phyloP scores from a whole-genome alignment of 495 filamentous ascomycete genomes.

The Talaromyces proteolyticus region DNA sequence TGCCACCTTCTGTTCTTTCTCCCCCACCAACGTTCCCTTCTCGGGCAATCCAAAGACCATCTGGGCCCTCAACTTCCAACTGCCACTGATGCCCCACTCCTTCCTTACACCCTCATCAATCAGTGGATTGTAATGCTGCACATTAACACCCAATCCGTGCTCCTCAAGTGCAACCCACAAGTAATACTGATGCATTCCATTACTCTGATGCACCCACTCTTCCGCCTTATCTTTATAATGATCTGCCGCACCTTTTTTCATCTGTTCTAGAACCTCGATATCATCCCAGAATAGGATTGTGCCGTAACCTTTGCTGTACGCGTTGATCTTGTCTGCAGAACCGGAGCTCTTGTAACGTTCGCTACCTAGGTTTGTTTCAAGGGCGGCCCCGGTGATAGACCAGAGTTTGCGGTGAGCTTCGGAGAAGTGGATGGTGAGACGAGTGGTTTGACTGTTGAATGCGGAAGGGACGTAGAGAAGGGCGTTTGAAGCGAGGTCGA shows the following conservation, averaged over 20 bases:
- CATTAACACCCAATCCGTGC: constrained; percentile 45
- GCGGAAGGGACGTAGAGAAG: constrained; percentile 42
- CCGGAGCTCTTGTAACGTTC: constrained; percentile 12
- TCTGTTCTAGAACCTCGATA: constrained; percentile 26
- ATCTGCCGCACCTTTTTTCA: constrained; percentile 29
- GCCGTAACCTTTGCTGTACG: constrained; percentile 40
- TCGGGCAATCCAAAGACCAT: constrained; percentile 42
- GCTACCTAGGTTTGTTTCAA: constrained; percentile 35
- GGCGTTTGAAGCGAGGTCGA: constrained; percentile 32
- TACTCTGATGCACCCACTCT: constrained; percentile 42
- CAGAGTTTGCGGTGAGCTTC: constrained; percentile 49
- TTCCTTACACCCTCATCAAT: constrained; percentile 37
- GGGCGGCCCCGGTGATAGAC: constrained; percentile 36
- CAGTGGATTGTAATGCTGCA: constrained; percentile 51
- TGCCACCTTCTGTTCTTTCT: neutral
- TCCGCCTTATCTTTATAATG: constrained; percentile 43
- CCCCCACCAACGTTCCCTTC: constrained; percentile 8
- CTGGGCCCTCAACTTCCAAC: constrained; percentile 45
- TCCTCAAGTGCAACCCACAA: constrained; percentile 45
- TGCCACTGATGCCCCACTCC: constrained; percentile 33
- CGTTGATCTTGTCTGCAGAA: constrained; percentile 34
- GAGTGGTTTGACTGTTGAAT: constrained; percentile 50
- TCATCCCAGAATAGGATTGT: constrained; percentile 50
- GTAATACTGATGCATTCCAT: constrained; percentile 47
- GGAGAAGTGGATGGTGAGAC: constrained; percentile 39